These are phyloP conservation scores for Ophiostoma australiae DNA, from an alignment of 2,329 filamentous ascomycete genomes.

Conservation along the genomic window DNA sequence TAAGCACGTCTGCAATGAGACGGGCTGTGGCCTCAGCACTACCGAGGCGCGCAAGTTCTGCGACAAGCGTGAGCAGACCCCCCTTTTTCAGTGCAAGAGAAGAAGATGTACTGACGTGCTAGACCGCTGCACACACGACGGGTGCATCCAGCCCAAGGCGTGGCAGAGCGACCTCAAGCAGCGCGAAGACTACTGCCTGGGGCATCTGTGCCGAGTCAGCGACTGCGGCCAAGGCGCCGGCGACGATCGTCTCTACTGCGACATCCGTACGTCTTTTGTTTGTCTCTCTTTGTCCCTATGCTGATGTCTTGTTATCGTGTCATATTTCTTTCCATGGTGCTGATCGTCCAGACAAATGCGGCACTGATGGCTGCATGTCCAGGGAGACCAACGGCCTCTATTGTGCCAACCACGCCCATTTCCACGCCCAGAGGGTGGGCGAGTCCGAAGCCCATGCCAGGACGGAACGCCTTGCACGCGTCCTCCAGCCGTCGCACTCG, in stretches of 20 bases:
- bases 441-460: not conserved
- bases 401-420: not conserved
- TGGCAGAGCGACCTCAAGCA: conserved; percentile 19
- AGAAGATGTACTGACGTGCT: not conserved
- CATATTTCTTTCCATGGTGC: not conserved
- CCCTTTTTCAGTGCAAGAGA: not conserved
- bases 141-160: conserved; percentile 21
- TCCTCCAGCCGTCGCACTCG: not conserved
- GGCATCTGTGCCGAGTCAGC: conserved; percentile 7
- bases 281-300: not conserved
- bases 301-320: too few species aligned
- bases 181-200: conserved; percentile 23
- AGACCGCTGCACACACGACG: conserved; percentile 19
- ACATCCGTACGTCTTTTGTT: not conserved
- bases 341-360: not conserved
- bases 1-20: conserved; percentile 25
- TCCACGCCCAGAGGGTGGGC: not conserved
- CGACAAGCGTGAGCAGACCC: conserved; percentile 7
- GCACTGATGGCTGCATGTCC: not conserved
- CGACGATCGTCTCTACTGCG: not conserved
- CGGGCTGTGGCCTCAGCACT: conserved; percentile 18
- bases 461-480: not conserved
- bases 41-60: conserved; percentile 19
- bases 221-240: not conserved
- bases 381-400: not conserved